Conservation (phyloP, 306 rosid genomes). For the Quercus alba region DNA sequence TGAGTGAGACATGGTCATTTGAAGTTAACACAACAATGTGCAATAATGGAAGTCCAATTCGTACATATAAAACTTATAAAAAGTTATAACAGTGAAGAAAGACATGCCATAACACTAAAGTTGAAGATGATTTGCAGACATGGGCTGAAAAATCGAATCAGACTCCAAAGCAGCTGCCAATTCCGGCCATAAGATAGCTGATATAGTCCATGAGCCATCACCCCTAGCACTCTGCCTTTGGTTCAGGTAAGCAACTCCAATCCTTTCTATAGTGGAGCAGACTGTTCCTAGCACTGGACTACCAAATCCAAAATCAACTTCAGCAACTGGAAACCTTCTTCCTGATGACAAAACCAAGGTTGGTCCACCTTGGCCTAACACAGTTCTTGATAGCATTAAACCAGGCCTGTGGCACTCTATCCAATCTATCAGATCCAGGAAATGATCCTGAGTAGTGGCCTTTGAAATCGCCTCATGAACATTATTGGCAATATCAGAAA, state of each 20-base stretch:
- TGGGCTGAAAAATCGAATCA: constrained; percentile 67
- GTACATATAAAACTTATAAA: neutral
- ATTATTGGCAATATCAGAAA: constrained; percentile 38
- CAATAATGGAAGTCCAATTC: no score
- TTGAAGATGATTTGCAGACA: constrained; percentile 54
- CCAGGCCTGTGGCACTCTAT: constrained; percentile 80
- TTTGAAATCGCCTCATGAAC: constrained; percentile 62
- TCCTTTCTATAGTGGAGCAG: constrained; percentile 47
- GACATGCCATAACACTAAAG: constrained; percentile 19
- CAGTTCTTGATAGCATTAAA: constrained; percentile 57
- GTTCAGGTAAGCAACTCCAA: constrained; percentile 84
- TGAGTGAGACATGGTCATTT: no score
- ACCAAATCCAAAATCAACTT: constrained; percentile 84
- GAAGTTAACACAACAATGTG: no score
- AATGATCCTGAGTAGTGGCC: constrained; percentile 70
- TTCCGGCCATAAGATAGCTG: constrained; percentile 85
- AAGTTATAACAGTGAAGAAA: neutral
- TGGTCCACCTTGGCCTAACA: constrained; percentile 62
- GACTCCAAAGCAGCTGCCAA: constrained; percentile 55
- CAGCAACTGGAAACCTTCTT: constrained; percentile 61
- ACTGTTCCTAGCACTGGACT: constrained; percentile 75
- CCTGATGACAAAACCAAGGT: constrained; percentile 68
- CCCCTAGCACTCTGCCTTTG: constrained; percentile 74
- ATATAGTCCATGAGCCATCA: constrained; percentile 83
- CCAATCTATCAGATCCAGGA: constrained; percentile 82